phyloP scores from a whole-genome alignment of 2,329 filamentous ascomycete species.

The Penicillium fuscoglaucum region DNA sequence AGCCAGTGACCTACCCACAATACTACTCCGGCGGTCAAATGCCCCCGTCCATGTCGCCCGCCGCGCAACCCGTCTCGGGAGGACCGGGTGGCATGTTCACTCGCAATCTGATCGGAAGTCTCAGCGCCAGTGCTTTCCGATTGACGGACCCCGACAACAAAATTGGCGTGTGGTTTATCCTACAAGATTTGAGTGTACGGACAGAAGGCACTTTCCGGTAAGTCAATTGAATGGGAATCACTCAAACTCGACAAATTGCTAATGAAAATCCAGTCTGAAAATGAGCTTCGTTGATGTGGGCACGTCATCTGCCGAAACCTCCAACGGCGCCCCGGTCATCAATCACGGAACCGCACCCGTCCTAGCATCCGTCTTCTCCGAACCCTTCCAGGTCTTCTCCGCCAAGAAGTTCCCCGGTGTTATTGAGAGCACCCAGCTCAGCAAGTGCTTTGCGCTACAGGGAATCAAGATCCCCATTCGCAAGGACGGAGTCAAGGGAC shows the following conservation, averaged over 20 bases:
- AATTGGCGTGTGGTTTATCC: slow-evolving; percentile 92
- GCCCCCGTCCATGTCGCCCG: slow-evolving; percentile 39
- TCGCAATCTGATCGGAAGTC: slow-evolving; percentile 87
- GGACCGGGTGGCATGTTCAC: slow-evolving; percentile 83
- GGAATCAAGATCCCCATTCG: slow-evolving; percentile 96
- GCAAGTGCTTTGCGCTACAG: slow-evolving; percentile 88
- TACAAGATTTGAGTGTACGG: slow-evolving; percentile 91
- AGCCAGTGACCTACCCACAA: slow-evolving; percentile 35
- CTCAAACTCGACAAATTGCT: background rate
- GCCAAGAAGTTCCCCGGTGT: slow-evolving; percentile 99
- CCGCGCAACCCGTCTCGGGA: slow-evolving; percentile 37
- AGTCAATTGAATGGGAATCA: slow-evolving; percentile 22
- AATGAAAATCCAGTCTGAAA: slow-evolving; percentile 53
- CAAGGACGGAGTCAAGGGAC: slow-evolving; percentile 68
- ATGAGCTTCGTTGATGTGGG: slow-evolving; percentile 85
- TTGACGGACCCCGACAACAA: slow-evolving; percentile 76
- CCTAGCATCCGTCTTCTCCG: slow-evolving; percentile 80
- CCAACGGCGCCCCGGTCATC: slow-evolving; percentile 52
- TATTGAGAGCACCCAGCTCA: slow-evolving; percentile 86
- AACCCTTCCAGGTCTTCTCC: slow-evolving; percentile 88
- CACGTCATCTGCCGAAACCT: slow-evolving; percentile 40
- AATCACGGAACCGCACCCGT: slow-evolving; percentile 78
- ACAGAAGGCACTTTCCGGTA: slow-evolving; percentile 91
- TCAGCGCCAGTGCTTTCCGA: slow-evolving; percentile 83
- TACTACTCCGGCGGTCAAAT: slow-evolving; percentile 35